phyloP scores from a whole-genome alignment of 305 asterid species.

The Fraxinus albicans region DNA sequence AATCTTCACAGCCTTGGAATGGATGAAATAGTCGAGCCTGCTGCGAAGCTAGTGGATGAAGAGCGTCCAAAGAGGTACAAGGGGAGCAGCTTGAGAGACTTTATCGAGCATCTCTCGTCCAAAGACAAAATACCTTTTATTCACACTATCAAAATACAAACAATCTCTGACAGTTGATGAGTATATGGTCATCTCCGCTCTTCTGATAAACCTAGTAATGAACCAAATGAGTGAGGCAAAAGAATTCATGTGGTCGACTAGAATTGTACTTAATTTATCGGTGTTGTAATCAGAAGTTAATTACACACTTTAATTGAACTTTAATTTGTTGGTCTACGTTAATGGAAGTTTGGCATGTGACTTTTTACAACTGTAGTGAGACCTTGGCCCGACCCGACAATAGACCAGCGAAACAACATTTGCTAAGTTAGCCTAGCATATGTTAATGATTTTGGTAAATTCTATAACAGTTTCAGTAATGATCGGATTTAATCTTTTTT shows the following conservation, averaged over 20 bases:
- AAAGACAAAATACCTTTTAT: constrained; percentile 18
- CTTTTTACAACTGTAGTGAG: too few species aligned
- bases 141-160: constrained; percentile 12
- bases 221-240: not conserved
- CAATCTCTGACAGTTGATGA: not conserved
- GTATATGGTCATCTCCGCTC: too few species aligned
- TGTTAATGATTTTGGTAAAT: too few species aligned
- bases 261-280: not conserved
- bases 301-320: too few species aligned
- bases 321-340: too few species aligned
- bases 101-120: constrained; percentile 24
- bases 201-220: not conserved
- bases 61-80: constrained; percentile 18
- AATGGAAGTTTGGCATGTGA: too few species aligned
- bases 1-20: constrained; percentile 28
- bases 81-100: constrained; percentile 34
- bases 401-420: too few species aligned
- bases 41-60: constrained; percentile 15
- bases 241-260: too few species aligned
- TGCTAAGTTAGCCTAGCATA: too few species aligned
- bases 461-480: not conserved
- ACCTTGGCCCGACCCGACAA: too few species aligned
- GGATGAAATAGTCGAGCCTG: constrained; percentile 42
- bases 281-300: not conserved
- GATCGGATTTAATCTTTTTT: too few species aligned